phyloP scores from a whole-genome alignment of 148 eudicot species.

The Nepenthes mirabilis region DNA sequence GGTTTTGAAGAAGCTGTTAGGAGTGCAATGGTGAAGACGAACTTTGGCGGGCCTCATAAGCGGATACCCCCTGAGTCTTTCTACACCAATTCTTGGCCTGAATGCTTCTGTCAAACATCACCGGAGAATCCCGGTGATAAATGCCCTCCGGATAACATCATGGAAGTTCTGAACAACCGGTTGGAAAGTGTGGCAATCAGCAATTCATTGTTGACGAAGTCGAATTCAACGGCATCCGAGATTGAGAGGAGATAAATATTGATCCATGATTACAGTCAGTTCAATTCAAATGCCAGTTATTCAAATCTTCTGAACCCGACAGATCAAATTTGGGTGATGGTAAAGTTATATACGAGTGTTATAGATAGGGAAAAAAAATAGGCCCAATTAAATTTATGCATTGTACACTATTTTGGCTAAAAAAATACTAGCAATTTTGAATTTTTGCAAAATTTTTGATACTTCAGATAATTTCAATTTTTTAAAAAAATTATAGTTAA shows the following conservation, averaged over 20 bases:
- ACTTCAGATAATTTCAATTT: too few relatives aligned
- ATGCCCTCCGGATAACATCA: constrained; percentile 67
- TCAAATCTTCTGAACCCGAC: background rate
- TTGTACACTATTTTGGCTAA: too few relatives aligned
- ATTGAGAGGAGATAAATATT: background rate
- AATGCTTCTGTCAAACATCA: constrained; percentile 79
- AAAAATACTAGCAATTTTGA: too few relatives aligned
- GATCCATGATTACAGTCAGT: too few relatives aligned
- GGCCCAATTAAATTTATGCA: too few relatives aligned
- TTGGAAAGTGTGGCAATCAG: constrained; percentile 15
- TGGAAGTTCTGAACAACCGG: constrained; percentile 44
- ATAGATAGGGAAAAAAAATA: too few relatives aligned
- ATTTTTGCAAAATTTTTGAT: too few relatives aligned
- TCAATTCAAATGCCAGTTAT: background rate
- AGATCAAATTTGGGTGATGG: too few relatives aligned
- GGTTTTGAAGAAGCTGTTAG: constrained; percentile 66
- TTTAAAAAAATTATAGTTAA: too few relatives aligned
- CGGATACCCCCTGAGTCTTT: constrained; percentile 80
- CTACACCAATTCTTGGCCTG: constrained; percentile 95
- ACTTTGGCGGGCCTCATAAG: constrained; percentile 81
- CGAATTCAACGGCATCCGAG: background rate
- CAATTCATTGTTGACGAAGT: background rate
- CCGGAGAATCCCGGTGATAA: constrained; percentile 53
- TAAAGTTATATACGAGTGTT: too few relatives aligned
- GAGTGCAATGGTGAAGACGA: constrained; percentile 54